These are phyloP conservation scores for Aspergillus ibericus DNA, from an alignment of 2,329 filamentous ascomycete genomes.

Conservation along the genomic window DNA sequence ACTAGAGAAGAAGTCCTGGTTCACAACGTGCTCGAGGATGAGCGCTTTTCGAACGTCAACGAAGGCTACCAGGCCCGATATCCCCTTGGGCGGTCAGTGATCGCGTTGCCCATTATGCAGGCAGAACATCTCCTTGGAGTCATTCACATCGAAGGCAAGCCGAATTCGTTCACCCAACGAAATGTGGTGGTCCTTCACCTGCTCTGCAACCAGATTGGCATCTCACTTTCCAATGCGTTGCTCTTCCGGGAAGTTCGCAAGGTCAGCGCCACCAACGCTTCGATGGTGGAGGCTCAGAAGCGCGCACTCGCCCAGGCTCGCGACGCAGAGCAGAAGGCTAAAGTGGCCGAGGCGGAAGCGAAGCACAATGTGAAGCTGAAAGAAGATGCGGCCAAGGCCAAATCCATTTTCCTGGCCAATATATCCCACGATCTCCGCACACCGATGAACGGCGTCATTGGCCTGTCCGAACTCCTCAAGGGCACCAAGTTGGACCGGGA, in stretches of 20 bases:
- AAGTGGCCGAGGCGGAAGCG: constrained; percentile 63
- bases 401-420: constrained; percentile 96
- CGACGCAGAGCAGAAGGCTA: constrained; percentile 64
- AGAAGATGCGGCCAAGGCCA: constrained; percentile 68
- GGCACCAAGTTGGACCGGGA: constrained; percentile 56
- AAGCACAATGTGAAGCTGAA: constrained; percentile 66
- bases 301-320: constrained; percentile 61
- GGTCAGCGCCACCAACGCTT: constrained; percentile 62
- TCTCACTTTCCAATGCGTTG: constrained; percentile 64
- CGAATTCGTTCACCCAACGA: constrained; percentile 64
- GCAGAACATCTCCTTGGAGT: constrained; percentile 60
- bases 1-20: constrained; percentile 65
- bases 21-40: constrained; percentile 64
- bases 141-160: constrained; percentile 63
- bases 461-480: constrained; percentile 65
- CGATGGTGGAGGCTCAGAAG: constrained; percentile 67
- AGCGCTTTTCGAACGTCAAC: constrained; percentile 63
- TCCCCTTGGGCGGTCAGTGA: constrained; percentile 60
- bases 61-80: constrained; percentile 57
- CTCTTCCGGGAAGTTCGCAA: constrained; percentile 62
- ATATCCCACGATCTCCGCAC: constrained; percentile 88
- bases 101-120: constrained; percentile 63
- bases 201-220: constrained; percentile 64
- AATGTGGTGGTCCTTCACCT: constrained; percentile 54
- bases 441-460: constrained; percentile 90